Conservation (phyloP, 192 early-diverging fungal species). For the Podila minutissima region DNA sequence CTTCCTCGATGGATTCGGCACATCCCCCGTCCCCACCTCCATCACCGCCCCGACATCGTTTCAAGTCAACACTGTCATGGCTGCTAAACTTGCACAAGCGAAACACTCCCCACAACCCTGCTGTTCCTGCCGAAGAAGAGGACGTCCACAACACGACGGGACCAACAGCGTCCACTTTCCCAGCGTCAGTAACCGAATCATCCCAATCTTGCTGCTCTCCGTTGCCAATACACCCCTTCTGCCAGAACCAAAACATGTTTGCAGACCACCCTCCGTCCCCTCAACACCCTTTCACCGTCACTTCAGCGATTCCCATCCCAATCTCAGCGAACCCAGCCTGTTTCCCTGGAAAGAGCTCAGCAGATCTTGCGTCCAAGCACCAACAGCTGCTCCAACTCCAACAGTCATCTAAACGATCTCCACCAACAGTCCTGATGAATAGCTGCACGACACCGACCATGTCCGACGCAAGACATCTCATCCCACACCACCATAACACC, state of each 20-base stretch:
- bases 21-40: neutral
- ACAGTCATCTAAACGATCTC: slow-evolving; percentile 11
- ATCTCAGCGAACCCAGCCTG: slow-evolving; percentile 26
- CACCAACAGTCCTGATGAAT: neutral
- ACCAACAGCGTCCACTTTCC: neutral
- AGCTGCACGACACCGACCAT: neutral
- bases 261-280: neutral
- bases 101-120: neutral
- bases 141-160: neutral
- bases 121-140: neutral
- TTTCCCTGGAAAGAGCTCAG: slow-evolving; percentile 27
- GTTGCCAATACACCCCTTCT: neutral
- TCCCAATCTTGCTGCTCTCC: neutral
- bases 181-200: slow-evolving; percentile 1
- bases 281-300: neutral
- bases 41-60: slow-evolving; percentile 1
- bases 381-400: slow-evolving; percentile 31
- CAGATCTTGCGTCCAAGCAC: slow-evolving; percentile 19
- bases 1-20: neutral
- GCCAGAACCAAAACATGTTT: neutral
- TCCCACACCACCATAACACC: slow-evolving; percentile 24
- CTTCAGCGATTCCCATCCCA: neutral
- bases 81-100: slow-evolving; percentile 10
- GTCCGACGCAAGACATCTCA: slow-evolving; percentile 3
- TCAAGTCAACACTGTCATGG: slow-evolving; percentile 20